Evolutionary conservation across 495 filamentous ascomycete genomes (phyloP).

Genomic region (Lophiostoma macrostomum): DNA sequence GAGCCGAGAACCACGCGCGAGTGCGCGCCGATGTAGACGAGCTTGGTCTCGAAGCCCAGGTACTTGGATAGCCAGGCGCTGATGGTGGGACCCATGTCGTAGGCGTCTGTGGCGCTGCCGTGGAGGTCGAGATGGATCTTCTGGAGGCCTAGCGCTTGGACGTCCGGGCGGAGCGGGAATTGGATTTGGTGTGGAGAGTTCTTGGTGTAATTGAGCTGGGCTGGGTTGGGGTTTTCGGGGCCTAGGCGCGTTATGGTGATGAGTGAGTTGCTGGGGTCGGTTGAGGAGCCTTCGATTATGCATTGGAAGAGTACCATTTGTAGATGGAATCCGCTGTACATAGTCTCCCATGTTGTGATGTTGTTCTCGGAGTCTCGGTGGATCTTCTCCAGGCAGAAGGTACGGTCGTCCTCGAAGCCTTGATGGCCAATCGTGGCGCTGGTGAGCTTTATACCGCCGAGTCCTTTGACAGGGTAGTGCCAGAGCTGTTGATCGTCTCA

Average conservation of each 20-base stretch:
- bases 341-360: conserved; percentile 1
- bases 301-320: conserved; percentile 2
- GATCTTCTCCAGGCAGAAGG: conserved; percentile 4
- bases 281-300: not conserved
- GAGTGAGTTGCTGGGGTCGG: not conserved
- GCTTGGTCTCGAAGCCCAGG: not conserved
- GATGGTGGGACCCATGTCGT: not conserved
- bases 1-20: conserved; percentile 1
- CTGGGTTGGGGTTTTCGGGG: not conserved
- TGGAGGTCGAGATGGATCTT: conserved; percentile 3
- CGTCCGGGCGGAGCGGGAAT: conserved; percentile 1
- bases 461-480: conserved; percentile 7
- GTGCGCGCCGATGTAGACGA: not conserved
- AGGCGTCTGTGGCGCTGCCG: conserved; percentile 3
- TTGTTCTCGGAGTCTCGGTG: not conserved
- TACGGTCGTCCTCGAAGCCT: conserved; percentile 5
- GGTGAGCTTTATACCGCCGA: not conserved
- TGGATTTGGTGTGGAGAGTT: not conserved
- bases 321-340: conserved; percentile 6
- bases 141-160: not conserved
- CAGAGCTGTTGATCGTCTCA: not conserved
- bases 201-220: not conserved
- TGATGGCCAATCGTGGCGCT: not conserved
- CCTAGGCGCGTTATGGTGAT: conserved; percentile 1
- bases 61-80: not conserved